These are phyloP conservation scores for Ogataea ganodermae DNA, from an alignment of 805 yeast genomes.

Conservation along the genomic window DNA sequence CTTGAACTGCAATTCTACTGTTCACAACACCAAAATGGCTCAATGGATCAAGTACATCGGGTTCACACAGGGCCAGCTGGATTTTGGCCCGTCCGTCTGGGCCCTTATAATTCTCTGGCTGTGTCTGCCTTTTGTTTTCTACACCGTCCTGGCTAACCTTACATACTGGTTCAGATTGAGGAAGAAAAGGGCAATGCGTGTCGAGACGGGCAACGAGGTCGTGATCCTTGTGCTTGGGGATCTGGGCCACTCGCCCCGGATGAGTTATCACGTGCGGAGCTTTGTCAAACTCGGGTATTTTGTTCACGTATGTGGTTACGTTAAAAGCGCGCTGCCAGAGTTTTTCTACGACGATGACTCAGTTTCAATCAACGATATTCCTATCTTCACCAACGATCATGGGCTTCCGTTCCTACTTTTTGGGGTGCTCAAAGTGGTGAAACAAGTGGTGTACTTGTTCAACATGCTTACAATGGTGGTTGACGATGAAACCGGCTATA, in stretches of 20 bases:
- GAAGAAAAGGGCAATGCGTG: conserved; percentile 11
- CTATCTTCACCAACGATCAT: conserved; percentile 39
- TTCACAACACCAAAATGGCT: conserved; percentile 11
- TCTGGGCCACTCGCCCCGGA: conserved; percentile 92
- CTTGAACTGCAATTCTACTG: too few species aligned
- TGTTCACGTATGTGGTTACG: conserved; percentile 85
- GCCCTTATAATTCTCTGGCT: conserved; percentile 48
- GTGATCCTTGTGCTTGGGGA: conserved; percentile 88
- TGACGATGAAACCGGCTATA: conserved; percentile 61
- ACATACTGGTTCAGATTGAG: conserved; percentile 23
- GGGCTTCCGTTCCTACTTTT: conserved; percentile 57
- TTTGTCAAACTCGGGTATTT: conserved; percentile 67
- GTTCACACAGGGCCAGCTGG: conserved; percentile 25
- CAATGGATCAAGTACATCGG: conserved; percentile 29
- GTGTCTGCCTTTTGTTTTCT: conserved; percentile 45
- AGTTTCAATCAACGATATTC: conserved; percentile 46
- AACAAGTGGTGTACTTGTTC: conserved; percentile 54
- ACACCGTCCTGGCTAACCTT: conserved; percentile 42
- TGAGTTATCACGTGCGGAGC: conserved; percentile 85
- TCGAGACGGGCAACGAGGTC: conserved; percentile 48
- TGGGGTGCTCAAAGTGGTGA: conserved; percentile 57
- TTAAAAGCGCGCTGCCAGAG: conserved; percentile 55
- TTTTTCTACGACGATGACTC: conserved; percentile 53
- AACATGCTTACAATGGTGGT: conserved; percentile 52
- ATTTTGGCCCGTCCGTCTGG: conserved; percentile 44